A percentile compares a stretch with the other conserved stretches of the same genome.
Conservation (phyloP, 208 protist genomes). For the Trypanosoma conorhini region DNA sequence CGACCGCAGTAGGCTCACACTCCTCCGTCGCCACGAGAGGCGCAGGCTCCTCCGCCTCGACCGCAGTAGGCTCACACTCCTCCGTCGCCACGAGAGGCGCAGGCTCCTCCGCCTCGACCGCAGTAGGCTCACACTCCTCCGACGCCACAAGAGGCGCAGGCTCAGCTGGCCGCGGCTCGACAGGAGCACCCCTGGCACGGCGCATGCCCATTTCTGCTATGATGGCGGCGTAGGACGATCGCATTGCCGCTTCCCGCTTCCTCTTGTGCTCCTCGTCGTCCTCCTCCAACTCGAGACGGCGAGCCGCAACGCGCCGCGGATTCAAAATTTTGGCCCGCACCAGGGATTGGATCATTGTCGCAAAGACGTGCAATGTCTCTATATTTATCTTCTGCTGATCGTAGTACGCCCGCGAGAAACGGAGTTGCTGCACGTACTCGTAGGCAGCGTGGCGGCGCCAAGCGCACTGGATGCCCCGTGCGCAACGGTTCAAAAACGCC, state of each 20-base stretch:
- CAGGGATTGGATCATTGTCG: constrained; percentile 51
- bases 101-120: not conserved
- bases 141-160: not conserved
- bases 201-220: constrained; percentile 4
- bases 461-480: constrained; percentile 41
- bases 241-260: constrained; percentile 6
- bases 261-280: constrained; percentile 14
- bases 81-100: no score
- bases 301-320: constrained; percentile 21
- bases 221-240: not conserved
- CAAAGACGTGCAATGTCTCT: constrained; percentile 54
- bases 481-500: constrained; percentile 21
- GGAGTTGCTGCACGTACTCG: constrained; percentile 33
- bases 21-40: no score
- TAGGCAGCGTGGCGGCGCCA: constrained; percentile 47
- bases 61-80: no score
- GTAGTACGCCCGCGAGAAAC: constrained; percentile 36
- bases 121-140: not conserved
- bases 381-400: constrained; percentile 31
- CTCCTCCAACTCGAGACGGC: constrained; percentile 8
- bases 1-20: no score
- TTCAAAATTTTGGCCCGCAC: constrained; percentile 32
- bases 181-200: not conserved
- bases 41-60: no score
- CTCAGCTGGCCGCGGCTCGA: not conserved